Evolutionary conservation across 2,329 filamentous ascomycete genomes (phyloP).

Genomic region (Colletotrichum sp.): DNA sequence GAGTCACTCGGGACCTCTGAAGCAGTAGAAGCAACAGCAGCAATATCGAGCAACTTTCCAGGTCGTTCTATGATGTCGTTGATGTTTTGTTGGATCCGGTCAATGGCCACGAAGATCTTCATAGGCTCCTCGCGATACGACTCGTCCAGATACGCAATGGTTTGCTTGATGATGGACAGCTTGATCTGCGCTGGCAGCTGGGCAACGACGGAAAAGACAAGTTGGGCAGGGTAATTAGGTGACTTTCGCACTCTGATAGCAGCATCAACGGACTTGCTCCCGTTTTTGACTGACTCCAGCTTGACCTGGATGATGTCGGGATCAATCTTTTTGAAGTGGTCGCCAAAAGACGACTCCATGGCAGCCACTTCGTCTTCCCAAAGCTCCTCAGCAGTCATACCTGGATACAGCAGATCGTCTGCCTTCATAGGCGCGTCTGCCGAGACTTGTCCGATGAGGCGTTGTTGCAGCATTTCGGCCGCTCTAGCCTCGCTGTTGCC

Average conservation of each 20-base stretch:
- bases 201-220: constrained; percentile 72
- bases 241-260: constrained; percentile 73
- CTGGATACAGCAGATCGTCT: constrained; percentile 15
- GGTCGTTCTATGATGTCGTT: constrained; percentile 84
- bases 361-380: constrained; percentile 90
- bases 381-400: constrained; percentile 57
- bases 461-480: constrained; percentile 77
- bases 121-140: constrained; percentile 84
- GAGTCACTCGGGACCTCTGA: constrained; percentile 52
- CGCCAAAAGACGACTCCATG: constrained; percentile 84
- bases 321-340: constrained; percentile 68
- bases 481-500: constrained; percentile 76
- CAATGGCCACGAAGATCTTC: constrained; percentile 84
- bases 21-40: constrained; percentile 74
- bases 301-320: constrained; percentile 72
- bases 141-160: constrained; percentile 72
- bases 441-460: constrained; percentile 15
- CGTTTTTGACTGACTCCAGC: constrained; percentile 62
- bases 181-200: constrained; percentile 91
- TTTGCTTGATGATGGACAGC: constrained; percentile 82
- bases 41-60: constrained; percentile 83
- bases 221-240: constrained; percentile 73
- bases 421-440: constrained; percentile 12
- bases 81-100: constrained; percentile 89
- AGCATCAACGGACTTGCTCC: constrained; percentile 56